Conservation (phyloP, 2,329 filamentous ascomycete species). For the Nectriaceae sp. region DNA sequence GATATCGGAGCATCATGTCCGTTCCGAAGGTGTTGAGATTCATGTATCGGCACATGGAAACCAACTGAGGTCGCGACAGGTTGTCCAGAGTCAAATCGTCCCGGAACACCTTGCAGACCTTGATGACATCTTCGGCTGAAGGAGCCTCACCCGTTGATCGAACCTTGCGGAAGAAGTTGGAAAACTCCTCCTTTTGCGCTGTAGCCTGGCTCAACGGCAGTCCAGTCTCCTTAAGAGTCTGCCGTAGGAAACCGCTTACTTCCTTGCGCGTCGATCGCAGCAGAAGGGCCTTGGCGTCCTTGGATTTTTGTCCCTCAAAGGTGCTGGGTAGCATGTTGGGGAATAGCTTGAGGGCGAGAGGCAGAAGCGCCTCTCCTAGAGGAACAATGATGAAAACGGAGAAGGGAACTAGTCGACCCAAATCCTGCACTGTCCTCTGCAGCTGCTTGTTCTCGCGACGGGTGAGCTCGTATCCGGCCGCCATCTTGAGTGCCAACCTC, state of each 20-base stretch:
- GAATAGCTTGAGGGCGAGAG: slow-evolving; percentile 90
- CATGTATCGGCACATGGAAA: slow-evolving; percentile 98
- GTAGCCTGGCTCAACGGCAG: slow-evolving; percentile 82
- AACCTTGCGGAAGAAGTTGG: slow-evolving; percentile 96
- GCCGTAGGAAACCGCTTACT: slow-evolving; percentile 85
- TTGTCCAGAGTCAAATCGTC: slow-evolving; percentile 98
- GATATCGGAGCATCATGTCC: slow-evolving; percentile 96
- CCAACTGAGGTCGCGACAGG: slow-evolving; percentile 88
- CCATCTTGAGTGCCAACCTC: slow-evolving; percentile 92
- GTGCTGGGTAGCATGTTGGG: slow-evolving; percentile 97
- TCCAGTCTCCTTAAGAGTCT: slow-evolving; percentile 90
- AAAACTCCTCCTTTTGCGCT: slow-evolving; percentile 89
- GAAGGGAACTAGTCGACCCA: slow-evolving; percentile 90
- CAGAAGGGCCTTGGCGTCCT: slow-evolving; percentile 81
- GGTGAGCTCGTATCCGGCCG: slow-evolving; percentile 93
- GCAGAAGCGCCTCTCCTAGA: slow-evolving; percentile 90
- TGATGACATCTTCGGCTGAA: slow-evolving; percentile 89
- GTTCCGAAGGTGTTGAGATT: slow-evolving; percentile 97
- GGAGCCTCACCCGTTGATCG: slow-evolving; percentile 88
- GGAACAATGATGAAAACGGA: slow-evolving; percentile 97
- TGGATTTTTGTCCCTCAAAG: slow-evolving; percentile 88
- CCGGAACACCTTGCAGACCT: slow-evolving; percentile 98
- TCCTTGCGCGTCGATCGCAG: slow-evolving; percentile 88
- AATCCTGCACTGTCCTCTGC: slow-evolving; percentile 88
- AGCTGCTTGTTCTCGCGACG: slow-evolving; percentile 92